These are phyloP conservation scores for Xylariaceae sp. DNA, from an alignment of 2,329 filamentous ascomycete genomes.

Conservation along the genomic window DNA sequence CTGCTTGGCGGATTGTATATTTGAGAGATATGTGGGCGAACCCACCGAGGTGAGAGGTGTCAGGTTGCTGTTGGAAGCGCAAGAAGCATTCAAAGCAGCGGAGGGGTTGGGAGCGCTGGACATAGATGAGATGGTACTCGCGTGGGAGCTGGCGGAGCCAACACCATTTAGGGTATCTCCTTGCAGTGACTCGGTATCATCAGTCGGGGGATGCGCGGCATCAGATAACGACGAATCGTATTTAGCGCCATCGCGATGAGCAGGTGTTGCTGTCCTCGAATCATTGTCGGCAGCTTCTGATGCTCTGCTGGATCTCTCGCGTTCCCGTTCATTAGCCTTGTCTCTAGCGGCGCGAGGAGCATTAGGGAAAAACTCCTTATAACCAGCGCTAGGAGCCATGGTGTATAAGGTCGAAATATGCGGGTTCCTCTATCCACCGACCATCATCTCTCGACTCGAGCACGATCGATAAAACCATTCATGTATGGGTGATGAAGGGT, in stretches of 20 bases:
- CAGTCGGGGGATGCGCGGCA: constrained; percentile 44
- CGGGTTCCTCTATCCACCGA: constrained; percentile 54
- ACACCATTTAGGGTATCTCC: constrained; percentile 71
- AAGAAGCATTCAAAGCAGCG: constrained; percentile 44
- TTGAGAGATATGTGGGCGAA: constrained; percentile 52
- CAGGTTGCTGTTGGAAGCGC: constrained; percentile 47
- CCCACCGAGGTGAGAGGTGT: constrained; percentile 57
- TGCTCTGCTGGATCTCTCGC: constrained; percentile 52
- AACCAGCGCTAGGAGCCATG: constrained; percentile 75
- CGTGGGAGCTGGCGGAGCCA: constrained; percentile 72
- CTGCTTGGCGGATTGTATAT: constrained; percentile 54
- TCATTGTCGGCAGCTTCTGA: constrained; percentile 33
- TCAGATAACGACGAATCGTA: constrained; percentile 41
- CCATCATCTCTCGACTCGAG: constrained; percentile 56
- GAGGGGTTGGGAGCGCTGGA: constrained; percentile 59
- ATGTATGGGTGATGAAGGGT: constrained; percentile 33
- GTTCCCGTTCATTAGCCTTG: constrained; percentile 63
- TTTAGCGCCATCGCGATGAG: constrained; percentile 40
- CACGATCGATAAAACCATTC: constrained; percentile 41
- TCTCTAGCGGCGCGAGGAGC: constrained; percentile 68
- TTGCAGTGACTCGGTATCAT: constrained; percentile 61
- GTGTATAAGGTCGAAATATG: constrained; percentile 61
- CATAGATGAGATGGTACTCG: constrained; percentile 71
- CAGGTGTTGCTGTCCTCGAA: constrained; percentile 33
- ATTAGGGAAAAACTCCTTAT: constrained; percentile 84